phyloP scores from a whole-genome alignment of 2,329 filamentous ascomycete genomes.

The Talaromyces sp. region DNA sequence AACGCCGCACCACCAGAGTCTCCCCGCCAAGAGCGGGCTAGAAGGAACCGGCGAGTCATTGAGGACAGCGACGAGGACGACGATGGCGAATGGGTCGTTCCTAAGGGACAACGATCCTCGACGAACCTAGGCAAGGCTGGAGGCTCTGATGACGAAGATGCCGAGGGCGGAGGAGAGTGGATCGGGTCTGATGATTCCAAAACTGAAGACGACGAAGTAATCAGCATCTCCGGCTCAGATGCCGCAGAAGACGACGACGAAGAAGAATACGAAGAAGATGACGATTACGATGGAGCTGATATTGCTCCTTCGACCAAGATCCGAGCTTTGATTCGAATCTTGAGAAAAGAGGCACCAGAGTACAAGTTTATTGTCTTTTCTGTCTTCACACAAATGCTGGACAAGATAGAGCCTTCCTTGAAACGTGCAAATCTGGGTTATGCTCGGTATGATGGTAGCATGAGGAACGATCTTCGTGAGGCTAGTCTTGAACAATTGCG shows the following conservation, averaged over 20 bases:
- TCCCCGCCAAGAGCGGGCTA: constrained; percentile 28
- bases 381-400: constrained; percentile 97
- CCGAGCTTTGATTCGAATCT: constrained; percentile 75
- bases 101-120: constrained; percentile 60
- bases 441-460: constrained; percentile 89
- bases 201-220: constrained; percentile 36
- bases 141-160: constrained; percentile 83
- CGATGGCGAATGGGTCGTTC: constrained; percentile 73
- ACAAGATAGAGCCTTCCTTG: constrained; percentile 91
- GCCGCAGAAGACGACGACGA: constrained; percentile 20
- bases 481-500: constrained; percentile 76
- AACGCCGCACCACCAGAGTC: constrained; percentile 16
- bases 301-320: constrained; percentile 77
- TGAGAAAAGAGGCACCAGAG: constrained; percentile 71
- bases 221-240: constrained; percentile 25
- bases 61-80: constrained; percentile 60
- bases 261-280: constrained; percentile 44
- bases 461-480: constrained; percentile 91
- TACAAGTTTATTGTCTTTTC: constrained; percentile 99
- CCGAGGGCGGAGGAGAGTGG: constrained; percentile 80
- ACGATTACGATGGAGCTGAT: constrained; percentile 45
- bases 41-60: constrained; percentile 46
- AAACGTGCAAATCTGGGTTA: constrained; percentile 70
- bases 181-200: constrained; percentile 70
- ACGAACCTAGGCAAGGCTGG: constrained; percentile 71